Base-by-base conservation (phyloP, 164 flowering plant genomes). In the Kingdonia uniflora region DNA sequence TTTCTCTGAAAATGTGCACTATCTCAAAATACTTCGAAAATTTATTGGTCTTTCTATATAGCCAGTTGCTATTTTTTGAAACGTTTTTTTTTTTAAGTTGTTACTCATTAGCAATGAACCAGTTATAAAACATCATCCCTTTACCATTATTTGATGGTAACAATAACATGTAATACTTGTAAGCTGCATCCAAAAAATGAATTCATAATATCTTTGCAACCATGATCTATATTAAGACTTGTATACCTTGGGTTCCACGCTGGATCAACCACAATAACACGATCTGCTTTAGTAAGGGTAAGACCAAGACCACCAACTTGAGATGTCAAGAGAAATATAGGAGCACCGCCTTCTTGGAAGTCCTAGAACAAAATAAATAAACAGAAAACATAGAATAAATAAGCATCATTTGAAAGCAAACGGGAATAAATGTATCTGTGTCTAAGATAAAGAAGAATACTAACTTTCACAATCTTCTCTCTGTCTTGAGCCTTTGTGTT, bases 241-340 rank as follows among this genome's bases (percentile, higher is more conserved):
- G 21, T 12, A 21, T 16, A 94, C 99, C 99, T 94, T 54, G 99
- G 99, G 63, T 94, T 94, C 99, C 99, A 94, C n/a, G 99, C 97
- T 49, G 99, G 97, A 74, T 94, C 99, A 53, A 85, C 99, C 49
- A 94, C 99, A 71, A 94, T 94, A n/a, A 94, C 99, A 57, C 99
- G 95, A 52, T 94, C 99, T 39, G 97, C 99, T 64, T 76, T 80
- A 58, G 99, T 94, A 24, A 94, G 89, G 26, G 99, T 94, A 17
- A 94, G 90, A 58, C 97, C 99, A 20, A 94, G 76, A 40, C 99
- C 99, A 49, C 99, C 99, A 64, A 94, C 99, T 83, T 87, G 96
- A 57, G 99, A 83, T 51, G 99, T 94, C 70, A 94, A 64, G 15
- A 94, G 81, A 73, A 94, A 94, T 57, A 94, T 87, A 25, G 96